Evolutionary conservation across 2,329 filamentous ascomycete genomes (phyloP).

Genomic region (Pseudogymnoascus sp.): DNA sequence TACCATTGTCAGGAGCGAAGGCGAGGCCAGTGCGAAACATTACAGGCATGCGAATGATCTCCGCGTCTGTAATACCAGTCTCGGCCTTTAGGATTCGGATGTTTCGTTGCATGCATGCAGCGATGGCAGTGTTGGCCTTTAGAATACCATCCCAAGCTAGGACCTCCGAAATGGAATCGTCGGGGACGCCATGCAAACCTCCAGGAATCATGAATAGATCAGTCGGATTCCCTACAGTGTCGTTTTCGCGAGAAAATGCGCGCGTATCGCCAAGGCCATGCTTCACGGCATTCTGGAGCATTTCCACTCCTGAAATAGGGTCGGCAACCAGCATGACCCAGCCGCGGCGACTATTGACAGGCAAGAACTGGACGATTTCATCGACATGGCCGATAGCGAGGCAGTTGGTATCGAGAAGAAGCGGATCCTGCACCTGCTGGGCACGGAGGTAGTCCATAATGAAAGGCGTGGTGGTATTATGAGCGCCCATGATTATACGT

Average conservation of each 20-base stretch:
- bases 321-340: slow-evolving; percentile 26
- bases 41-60: not conserved
- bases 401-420: slow-evolving; percentile 33
- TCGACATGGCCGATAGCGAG: slow-evolving; percentile 32
- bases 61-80: not conserved
- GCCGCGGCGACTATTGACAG: slow-evolving; percentile 21
- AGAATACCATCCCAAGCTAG: not conserved
- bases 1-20: not conserved
- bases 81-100: not conserved
- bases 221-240: not conserved
- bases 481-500: slow-evolving; percentile 24
- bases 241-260: not conserved
- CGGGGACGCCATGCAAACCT: not conserved
- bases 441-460: slow-evolving; percentile 30
- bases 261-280: slow-evolving; percentile 10
- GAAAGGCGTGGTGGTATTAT: slow-evolving; percentile 16
- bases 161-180: not conserved
- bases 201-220: not conserved
- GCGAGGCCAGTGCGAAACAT: slow-evolving; percentile 1
- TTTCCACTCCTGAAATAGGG: slow-evolving; percentile 22
- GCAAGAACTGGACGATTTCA: slow-evolving; percentile 33
- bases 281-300: slow-evolving; percentile 20
- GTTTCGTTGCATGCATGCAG: not conserved
- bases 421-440: slow-evolving; percentile 33
- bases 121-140: not conserved